These are phyloP conservation scores for Eucalyptus caleyi DNA, from an alignment of 345 rosid genomes.

Conservation along the genomic window DNA sequence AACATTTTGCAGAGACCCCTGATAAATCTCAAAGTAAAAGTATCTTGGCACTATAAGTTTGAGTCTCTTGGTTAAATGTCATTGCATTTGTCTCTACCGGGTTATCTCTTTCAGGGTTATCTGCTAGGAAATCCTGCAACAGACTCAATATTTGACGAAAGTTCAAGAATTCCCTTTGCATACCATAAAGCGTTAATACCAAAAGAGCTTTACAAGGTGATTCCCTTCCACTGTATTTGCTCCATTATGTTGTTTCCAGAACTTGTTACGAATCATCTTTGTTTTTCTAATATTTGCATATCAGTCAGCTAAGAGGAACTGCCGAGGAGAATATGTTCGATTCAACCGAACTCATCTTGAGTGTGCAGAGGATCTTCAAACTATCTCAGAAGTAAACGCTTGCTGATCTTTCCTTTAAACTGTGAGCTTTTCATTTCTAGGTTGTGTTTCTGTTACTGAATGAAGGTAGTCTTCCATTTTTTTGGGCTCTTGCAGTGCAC, in stretches of 20 bases:
- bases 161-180: constrained; percentile 8
- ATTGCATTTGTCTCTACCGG: not conserved
- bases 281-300: not conserved
- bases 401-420: not conserved
- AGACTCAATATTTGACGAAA: not conserved
- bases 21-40: constrained; percentile 23
- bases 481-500: not conserved
- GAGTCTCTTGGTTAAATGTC: not conserved
- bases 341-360: not conserved
- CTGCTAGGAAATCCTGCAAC: constrained; percentile 23
- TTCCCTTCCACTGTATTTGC: not conserved
- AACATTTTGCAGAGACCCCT: not conserved
- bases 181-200: constrained; percentile 11
- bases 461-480: not conserved
- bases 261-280: not conserved
- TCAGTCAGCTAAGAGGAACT: constrained; percentile 12
- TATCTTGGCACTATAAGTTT: not conserved
- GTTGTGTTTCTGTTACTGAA: not conserved
- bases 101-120: constrained; percentile 5
- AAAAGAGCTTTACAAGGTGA: constrained; percentile 7
- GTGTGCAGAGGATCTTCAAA: constrained; percentile 14
- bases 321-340: constrained; percentile 6
- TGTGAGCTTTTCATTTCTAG: not conserved
- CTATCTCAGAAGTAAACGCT: constrained; percentile 2
- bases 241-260: not conserved